phyloP scores from a whole-genome alignment of 225 moss, liverwort and hornwort species.

The Bryoerythrophyllum caledonicum region DNA sequence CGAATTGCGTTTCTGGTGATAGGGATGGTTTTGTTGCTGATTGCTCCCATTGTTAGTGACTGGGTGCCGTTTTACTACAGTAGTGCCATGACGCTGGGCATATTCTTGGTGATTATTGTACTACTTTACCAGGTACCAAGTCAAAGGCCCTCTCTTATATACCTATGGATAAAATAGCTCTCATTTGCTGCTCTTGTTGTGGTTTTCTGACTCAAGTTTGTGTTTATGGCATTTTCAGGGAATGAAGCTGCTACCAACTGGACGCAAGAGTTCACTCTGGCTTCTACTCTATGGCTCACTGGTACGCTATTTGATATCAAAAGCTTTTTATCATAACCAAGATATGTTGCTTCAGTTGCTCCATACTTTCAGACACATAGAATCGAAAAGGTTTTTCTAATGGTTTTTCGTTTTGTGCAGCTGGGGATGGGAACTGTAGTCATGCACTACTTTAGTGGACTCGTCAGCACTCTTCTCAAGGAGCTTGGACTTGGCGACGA shows the following conservation, averaged over 20 bases:
- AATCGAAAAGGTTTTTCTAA: constrained; percentile 9
- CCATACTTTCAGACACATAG: background rate
- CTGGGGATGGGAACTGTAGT: constrained; percentile 85
- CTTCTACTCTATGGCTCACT: constrained; percentile 84
- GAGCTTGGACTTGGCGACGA: constrained; percentile 95
- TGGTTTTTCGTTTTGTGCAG: constrained; percentile 49
- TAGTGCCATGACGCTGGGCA: constrained; percentile 92
- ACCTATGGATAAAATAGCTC: background rate
- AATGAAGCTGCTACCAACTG: constrained; percentile 91
- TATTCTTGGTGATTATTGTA: constrained; percentile 82
- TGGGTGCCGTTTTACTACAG: constrained; percentile 99
- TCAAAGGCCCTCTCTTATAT: background rate
- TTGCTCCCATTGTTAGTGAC: constrained; percentile 85
- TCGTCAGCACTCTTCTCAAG: constrained; percentile 65
- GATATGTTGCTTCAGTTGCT: background rate
- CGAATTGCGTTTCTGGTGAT: constrained; percentile 67
- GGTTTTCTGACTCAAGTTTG: constrained; percentile 19
- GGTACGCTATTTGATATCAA: constrained; percentile 40
- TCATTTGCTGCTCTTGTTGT: background rate
- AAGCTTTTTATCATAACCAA: background rate
- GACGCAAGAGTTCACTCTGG: constrained; percentile 90
- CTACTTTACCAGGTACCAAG: constrained; percentile 81
- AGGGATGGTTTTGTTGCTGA: constrained; percentile 64
- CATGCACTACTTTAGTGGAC: constrained; percentile 68
- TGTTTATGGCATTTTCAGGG: constrained; percentile 51